These are phyloP conservation scores for Phytopythium helicoides DNA, from an alignment of 352 stramenopile species.

Conservation along the genomic window DNA sequence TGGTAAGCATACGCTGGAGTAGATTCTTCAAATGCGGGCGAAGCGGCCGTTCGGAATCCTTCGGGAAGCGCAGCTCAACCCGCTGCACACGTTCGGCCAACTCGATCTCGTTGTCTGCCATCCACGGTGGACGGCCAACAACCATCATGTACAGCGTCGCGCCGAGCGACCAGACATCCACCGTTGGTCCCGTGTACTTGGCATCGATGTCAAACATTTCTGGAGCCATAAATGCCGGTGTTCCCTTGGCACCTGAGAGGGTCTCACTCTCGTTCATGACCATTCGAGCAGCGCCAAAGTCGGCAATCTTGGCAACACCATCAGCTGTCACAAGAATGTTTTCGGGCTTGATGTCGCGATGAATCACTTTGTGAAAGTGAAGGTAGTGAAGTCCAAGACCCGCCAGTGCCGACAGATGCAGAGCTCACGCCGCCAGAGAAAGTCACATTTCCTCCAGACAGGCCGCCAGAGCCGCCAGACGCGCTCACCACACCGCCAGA, in stretches of 20 bases:
- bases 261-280: conserved; percentile 90
- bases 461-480: too few relatives aligned
- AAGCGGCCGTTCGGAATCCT: conserved; percentile 72
- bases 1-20: conserved; percentile 89
- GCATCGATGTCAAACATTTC: conserved; percentile 91
- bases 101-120: conserved; percentile 89
- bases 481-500: too few relatives aligned
- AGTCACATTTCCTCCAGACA: too few relatives aligned
- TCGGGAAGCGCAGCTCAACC: conserved; percentile 84
- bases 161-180: conserved; percentile 89
- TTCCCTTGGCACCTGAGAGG: conserved; percentile 80
- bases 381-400: conserved; percentile 92
- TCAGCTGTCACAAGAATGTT: conserved; percentile 86
- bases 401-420: too few relatives aligned
- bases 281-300: conserved; percentile 89
- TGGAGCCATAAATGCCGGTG: conserved; percentile 89
- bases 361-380: conserved; percentile 92
- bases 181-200: conserved; percentile 81
- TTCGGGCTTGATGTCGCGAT: conserved; percentile 91
- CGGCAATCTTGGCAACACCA: conserved; percentile 86
- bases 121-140: conserved; percentile 88
- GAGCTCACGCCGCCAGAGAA: too few relatives aligned
- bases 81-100: conserved; percentile 83
- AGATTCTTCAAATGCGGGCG: conserved; percentile 90
- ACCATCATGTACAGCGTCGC: conserved; percentile 93